A percentile compares a stretch with the other conserved stretches of the same genome.
phyloP scores from a whole-genome alignment of 495 filamentous ascomycete species.

The Tuber magnatum region DNA sequence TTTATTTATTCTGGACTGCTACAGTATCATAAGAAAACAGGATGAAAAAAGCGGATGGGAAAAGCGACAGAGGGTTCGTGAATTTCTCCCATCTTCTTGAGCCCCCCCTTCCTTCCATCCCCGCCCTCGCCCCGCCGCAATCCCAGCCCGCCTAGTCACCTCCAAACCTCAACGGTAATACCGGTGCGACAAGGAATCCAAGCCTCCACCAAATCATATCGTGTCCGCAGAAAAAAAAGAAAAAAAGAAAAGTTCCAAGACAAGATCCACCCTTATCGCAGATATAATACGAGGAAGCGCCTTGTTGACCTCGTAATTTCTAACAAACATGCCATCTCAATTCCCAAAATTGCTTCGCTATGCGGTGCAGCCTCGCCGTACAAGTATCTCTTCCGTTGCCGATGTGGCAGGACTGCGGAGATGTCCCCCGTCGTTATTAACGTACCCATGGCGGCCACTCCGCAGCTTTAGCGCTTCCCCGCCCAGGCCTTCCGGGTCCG shows the following conservation, averaged over 20 bases:
- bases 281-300: background rate
- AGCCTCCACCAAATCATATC: background rate
- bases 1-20: background rate
- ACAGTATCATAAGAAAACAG: too few species aligned
- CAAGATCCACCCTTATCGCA: background rate
- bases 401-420: background rate
- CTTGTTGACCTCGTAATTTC: background rate
- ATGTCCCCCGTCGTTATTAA: background rate
- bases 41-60: background rate
- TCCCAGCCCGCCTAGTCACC: background rate
- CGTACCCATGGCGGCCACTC: background rate
- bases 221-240: background rate
- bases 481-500: slow-evolving; percentile 2
- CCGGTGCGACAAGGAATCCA: background rate
- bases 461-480: slow-evolving; percentile 10
- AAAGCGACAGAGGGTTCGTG: background rate
- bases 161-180: background rate
- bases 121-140: background rate
- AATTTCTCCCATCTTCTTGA: background rate
- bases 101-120: background rate
- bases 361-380: background rate
- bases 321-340: slow-evolving; percentile 3
- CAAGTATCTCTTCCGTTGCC: background rate
- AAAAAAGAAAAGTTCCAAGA: background rate
- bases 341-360: background rate